A percentile compares a stretch with the other conserved stretches of the same genome.
phyloP scores from a whole-genome alignment of 2,329 filamentous ascomycete species.

The Paraphoma sp. region DNA sequence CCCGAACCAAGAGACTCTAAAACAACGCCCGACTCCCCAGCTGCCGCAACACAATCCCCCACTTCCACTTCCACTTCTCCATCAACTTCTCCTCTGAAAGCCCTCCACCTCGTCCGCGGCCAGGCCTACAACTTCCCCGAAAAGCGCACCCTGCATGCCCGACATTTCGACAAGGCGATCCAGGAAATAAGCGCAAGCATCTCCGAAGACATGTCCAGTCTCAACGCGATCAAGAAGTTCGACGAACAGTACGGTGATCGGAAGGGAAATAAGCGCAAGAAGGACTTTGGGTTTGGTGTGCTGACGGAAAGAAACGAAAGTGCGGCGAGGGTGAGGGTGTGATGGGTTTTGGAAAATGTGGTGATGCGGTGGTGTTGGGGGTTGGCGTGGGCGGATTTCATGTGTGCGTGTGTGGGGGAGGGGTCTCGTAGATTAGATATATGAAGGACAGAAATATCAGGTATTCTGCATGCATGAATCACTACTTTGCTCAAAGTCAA shows the following conservation, averaged over 20 bases:
- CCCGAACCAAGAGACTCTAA: not conserved
- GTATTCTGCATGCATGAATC: too few relatives aligned
- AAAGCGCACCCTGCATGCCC: conserved; percentile 67
- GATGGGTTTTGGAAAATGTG: not conserved
- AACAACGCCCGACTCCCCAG: not conserved
- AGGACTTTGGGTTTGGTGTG: conserved; percentile 58
- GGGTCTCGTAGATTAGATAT: too few relatives aligned
- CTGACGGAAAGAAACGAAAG: conserved; percentile 35
- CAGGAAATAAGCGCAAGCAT: conserved; percentile 91
- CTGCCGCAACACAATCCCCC: conserved; percentile 2
- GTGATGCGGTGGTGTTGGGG: too few relatives aligned
- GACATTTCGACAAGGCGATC: conserved; percentile 86
- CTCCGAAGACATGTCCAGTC: conserved; percentile 87
- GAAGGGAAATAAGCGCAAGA: conserved; percentile 69
- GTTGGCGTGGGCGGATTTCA: too few relatives aligned
- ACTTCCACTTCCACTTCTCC: conserved; percentile 2
- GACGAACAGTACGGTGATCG: conserved; percentile 93
- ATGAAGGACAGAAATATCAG: too few relatives aligned
- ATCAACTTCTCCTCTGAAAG: conserved; percentile 26
- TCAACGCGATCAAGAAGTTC: conserved; percentile 89
- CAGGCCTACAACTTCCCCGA: conserved; percentile 68
- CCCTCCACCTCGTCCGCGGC: conserved; percentile 39
- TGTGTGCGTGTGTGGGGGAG: too few relatives aligned
- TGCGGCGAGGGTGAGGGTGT: conserved; percentile 40
- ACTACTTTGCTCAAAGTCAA: too few relatives aligned